Base-by-base conservation (phyloP, 2,329 filamentous ascomycete species). In the Exophiala dermatitidis region DNA sequence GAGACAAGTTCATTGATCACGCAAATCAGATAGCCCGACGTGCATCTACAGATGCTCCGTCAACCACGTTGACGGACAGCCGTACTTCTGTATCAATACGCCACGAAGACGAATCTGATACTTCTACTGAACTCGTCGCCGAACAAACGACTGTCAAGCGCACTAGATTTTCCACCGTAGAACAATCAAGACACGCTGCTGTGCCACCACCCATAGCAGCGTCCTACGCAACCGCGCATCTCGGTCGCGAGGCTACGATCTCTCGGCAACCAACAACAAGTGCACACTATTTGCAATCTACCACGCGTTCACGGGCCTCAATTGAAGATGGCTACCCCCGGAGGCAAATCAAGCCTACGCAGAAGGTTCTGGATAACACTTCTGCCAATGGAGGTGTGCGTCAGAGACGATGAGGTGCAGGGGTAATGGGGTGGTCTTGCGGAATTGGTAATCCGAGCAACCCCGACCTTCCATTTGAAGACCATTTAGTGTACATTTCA, bases 1-100 rank as follows among this genome's bases (percentile, higher is more conserved):
- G 73, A 10, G 66, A 72, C 50, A 40, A 36, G 10, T 66, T 72
- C 37, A 68, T 72, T 32, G 50, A 53, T 29, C 55, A 51, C 4
- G 66, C 66, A 33, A 70, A 72, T 44, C 45, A 46, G n/a, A 12
- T 50, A 29, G 52, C 52, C 36, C 46, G 52, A 19, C 10, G 30
- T 31, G 36, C 34, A 48, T 34, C 34, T 48, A 36, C 31, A 5
- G 36, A 29, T 30, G 46, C 19, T 12, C 45, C 51, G 29, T 49
- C 51, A 12, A 54, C 50, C 19, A n/a, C 37, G 7, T 32, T 36
- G 8, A 45, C 52, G n/a, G 32, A 50, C 40, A 50, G 46, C 48
- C 33, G 40, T 37, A 50, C 38, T 3, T 45, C 46, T 3, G 34
- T 50, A 30, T 50, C 52, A 50, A 12, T 31, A 12, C 36, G 42